Evolutionary conservation across 345 rosid genomes (phyloP), one percentile per base, ranked within the genome.

Genomic region (Citrus sp.): DNA sequence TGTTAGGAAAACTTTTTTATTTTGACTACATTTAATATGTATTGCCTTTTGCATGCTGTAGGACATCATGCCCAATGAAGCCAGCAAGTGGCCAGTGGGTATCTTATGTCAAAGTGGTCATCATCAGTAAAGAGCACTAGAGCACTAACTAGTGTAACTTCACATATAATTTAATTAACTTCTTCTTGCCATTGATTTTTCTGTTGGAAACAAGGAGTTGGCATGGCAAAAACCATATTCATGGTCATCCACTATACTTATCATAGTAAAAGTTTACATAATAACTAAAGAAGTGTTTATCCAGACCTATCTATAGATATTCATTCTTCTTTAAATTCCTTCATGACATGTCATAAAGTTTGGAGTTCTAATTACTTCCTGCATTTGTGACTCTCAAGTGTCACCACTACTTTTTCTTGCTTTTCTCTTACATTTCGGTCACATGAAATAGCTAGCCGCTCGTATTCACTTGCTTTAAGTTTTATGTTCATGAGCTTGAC

Each of bases 301-400:
- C 67, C 68, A 67, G 21, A 54, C 30, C 42, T 37, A 28, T 66
- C 56, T 55, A 78, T 69, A 75, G 54, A 69, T 54, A 32, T 38
- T 56, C 40, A 1, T 0, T 55, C 14, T 32, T n/a, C 22, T 25
- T 60, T 18, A 9, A 59, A 37, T 60, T 38, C 42, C 35, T 38
- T 35, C 28, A 34, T 14, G 27, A 28, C 79, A 79, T 69, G 82
- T 62, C 42, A 82, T 77, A 64, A 74, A 79, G 74, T 19, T 68
- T 58, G 62, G 59, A 67, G 55, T 72, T 55, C 38, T 61, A 54
- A 54, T 18, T 34, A 73, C 30, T 70, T 66, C 35, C 28, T 73
- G 55, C 65, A 60, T 74, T 68, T 77, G 70, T 67, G 73, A 70
- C 72, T 49, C 24, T 80, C 66, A 28, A 70, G 62, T 49, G 16